A percentile compares a stretch with the other conserved stretches of the same genome.
Conservation (phyloP, 176 grass and related monocot genomes). For the Cenchrus purpureus region DNA sequence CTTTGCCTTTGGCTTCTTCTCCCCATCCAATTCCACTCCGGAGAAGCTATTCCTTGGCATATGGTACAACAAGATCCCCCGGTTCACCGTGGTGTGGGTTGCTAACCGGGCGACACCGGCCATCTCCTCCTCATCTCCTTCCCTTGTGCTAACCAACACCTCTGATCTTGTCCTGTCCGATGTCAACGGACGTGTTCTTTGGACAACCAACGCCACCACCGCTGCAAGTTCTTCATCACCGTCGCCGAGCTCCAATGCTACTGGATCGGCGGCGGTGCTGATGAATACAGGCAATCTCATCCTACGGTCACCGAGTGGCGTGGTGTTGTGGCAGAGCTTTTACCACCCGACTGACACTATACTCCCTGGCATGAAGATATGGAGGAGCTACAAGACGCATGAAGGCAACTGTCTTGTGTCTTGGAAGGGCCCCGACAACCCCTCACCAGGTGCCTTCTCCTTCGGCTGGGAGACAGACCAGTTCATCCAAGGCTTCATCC, state of each 20-base stretch:
- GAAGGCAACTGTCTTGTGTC: neutral
- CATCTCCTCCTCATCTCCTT: neutral
- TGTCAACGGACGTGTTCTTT: neutral
- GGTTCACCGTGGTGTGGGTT: conserved; percentile 32
- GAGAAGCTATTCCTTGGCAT: conserved; percentile 34
- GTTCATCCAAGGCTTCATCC: neutral
- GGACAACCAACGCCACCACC: conserved; percentile 3
- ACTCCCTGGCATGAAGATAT: conserved; percentile 31
- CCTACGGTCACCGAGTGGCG: neutral
- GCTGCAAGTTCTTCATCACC: neutral
- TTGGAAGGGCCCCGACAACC: conserved; percentile 40
- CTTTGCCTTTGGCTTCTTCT: conserved; percentile 40
- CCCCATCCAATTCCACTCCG: conserved; percentile 32
- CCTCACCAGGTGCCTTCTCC: conserved; percentile 34
- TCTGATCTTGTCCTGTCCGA: neutral
- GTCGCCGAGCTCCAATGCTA: neutral
- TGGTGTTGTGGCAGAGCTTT: conserved; percentile 50
- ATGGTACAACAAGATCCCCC: conserved; percentile 38
- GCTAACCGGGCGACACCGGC: conserved; percentile 25
- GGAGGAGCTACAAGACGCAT: neutral
- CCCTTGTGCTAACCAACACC: neutral
- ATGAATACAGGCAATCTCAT: conserved; percentile 32
- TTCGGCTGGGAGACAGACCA: conserved; percentile 1
- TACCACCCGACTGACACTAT: conserved; percentile 36
- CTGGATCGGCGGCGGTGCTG: neutral